phyloP scores from a whole-genome alignment of 352 stramenopile species.

The Globisporangium mamillatum region DNA sequence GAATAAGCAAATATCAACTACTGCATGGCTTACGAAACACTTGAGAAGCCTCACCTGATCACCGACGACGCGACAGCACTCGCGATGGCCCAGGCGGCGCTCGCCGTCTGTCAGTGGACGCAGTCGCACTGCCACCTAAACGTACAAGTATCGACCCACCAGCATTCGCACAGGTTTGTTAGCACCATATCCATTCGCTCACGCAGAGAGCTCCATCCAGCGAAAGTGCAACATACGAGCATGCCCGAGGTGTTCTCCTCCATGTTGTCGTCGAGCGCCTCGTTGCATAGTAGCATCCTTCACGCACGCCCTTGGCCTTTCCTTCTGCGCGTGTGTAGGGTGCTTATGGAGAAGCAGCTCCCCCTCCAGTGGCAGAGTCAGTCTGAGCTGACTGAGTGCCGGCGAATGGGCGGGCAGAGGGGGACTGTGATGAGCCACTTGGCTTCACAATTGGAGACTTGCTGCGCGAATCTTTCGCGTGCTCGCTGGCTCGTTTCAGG shows the following conservation, averaged over 20 bases:
- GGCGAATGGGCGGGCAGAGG: not conserved
- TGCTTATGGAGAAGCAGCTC: not conserved
- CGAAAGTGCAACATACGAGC: slow-evolving; percentile 23
- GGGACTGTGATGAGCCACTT: not conserved
- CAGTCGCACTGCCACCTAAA: slow-evolving; percentile 51
- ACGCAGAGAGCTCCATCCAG: not conserved
- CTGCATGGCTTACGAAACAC: not conserved
- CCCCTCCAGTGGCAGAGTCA: not conserved
- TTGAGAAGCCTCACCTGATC: slow-evolving; percentile 34
- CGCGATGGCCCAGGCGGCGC: slow-evolving; percentile 41
- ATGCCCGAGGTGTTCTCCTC: slow-evolving; percentile 43
- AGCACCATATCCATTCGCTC: not conserved
- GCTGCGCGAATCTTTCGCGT: slow-evolving; percentile 4
- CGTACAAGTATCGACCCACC: not conserved
- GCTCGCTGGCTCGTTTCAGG: slow-evolving; percentile 5
- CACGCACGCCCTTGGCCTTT: not conserved
- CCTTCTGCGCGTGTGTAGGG: not conserved
- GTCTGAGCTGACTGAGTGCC: not conserved
- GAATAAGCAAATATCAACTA: not conserved
- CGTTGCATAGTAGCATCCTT: slow-evolving; percentile 10
- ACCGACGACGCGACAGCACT: slow-evolving; percentile 50
- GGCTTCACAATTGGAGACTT: slow-evolving; percentile 4
- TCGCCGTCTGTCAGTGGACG: slow-evolving; percentile 44
- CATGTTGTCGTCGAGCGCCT: slow-evolving; percentile 28
- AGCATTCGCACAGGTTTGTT: not conserved